Base-by-base conservation (phyloP, 78 protist genomes). In the Protostelium mycophagum region DNA sequence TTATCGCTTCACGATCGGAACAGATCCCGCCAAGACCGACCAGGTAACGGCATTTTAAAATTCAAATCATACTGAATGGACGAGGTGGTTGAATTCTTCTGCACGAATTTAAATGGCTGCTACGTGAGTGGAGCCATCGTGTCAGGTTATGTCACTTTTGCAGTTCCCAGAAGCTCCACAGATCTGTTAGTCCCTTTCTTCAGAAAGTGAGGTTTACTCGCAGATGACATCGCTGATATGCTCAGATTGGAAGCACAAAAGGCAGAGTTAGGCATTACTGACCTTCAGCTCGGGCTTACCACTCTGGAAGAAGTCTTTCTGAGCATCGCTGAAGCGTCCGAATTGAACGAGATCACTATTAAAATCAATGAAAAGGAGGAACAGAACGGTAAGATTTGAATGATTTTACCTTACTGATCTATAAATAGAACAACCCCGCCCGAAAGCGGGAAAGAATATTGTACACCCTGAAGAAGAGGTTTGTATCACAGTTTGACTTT, bases 251-350 rank as follows among this genome's bases (percentile, higher is more conserved):
- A 89, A 28, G 83, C 86, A 0, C 88, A 87, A n/a, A 85, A 63
- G 38, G 0, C 28, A 10, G 34, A 1, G 0, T 35, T 91, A 0
- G 86, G 88, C 63, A 34, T 91, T 5, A 23, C 83, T 23, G 86
- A 38, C 92, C 85, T 36, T 9, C 85, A 35, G 88, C 85, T 89
- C 29, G n/a, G 87, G 85, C 31, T 89, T 37, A 36, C 91, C 29
- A 89, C 91, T 5, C 87, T 89, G 35, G 91, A 89, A 36, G 91
- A 89, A 36, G 91, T 89, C n/a, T 89, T 89, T 86, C 36, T 89
- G 38, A 35, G 63, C 28, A 89, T 89, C 51, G 87, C 87, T 89
- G 91, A 51, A 51, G 5, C 73, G 5, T 51, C 73, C 73, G 73
- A 51, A 16, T 51, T 51, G 16, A 51, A 51, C 31, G 73, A 51